A percentile compares a stretch with the other conserved stretches of the same genome.
These are phyloP conservation scores for Chlorella ohadii DNA, from an alignment of 139 green algal genomes.

Conservation along the genomic window DNA sequence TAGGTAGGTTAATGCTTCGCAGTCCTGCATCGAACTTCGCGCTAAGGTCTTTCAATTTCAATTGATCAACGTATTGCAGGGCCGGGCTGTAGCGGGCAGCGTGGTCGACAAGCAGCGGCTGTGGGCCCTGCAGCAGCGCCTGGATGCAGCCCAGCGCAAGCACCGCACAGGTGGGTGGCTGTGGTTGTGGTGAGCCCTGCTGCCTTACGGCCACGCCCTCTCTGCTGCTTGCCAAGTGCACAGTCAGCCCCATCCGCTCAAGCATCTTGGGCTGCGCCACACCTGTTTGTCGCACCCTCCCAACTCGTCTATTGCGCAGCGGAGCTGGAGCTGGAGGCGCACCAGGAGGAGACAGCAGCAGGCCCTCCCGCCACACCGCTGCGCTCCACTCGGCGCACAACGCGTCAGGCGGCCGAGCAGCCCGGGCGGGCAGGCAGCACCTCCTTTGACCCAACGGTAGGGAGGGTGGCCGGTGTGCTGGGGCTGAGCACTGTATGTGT, in stretches of 20 bases:
- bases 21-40: no score
- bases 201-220: no score
- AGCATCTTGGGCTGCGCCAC: no score
- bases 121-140: neutral
- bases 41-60: no score
- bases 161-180: neutral
- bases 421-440: neutral
- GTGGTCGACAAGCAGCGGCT: neutral
- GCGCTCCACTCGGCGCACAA: neutral
- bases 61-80: neutral
- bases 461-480: no score
- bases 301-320: no score
- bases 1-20: no score
- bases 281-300: no score
- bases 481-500: no score
- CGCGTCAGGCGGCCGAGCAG: neutral
- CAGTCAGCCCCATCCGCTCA: no score
- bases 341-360: neutral
- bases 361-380: slow-evolving; percentile 15
- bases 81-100: neutral
- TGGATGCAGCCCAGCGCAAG: neutral
- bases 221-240: no score
- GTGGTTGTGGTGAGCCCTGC: neutral
- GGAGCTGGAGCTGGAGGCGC: slow-evolving; percentile 11
- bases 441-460: slow-evolving; percentile 25